Evolutionary conservation across 768 basidiomycete genomes (phyloP).

Genomic region (Coprinellus aureogranulatus): DNA sequence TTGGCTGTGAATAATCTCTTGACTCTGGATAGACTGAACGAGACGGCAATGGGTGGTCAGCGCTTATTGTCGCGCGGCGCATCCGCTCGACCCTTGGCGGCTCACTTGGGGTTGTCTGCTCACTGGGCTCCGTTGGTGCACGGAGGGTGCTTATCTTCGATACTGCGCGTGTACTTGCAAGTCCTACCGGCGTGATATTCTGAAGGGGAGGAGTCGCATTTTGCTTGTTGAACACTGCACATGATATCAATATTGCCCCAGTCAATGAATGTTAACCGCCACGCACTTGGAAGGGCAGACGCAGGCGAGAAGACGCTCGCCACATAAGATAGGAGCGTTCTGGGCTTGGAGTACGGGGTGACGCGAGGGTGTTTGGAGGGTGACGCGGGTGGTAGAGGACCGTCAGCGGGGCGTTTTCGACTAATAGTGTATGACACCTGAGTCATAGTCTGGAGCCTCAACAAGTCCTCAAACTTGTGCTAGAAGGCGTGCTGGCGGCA

Average conservation of each 20-base stretch:
- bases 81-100: too few species aligned
- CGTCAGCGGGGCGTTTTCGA: constrained; percentile 4
- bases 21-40: too few species aligned
- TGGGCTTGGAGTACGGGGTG: not conserved
- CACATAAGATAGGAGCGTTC: not conserved
- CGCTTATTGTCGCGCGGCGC: too few species aligned
- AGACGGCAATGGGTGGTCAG: too few species aligned
- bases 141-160: too few species aligned
- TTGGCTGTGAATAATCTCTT: too few species aligned
- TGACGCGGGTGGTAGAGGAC: not conserved
- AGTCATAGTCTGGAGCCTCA: not conserved
- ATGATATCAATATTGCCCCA: not conserved
- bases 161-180: too few species aligned
- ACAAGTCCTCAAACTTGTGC: not conserved
- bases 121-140: not conserved
- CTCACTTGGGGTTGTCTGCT: not conserved
- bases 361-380: not conserved
- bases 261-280: not conserved
- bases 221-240: not conserved
- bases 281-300: not conserved
- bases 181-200: too few species aligned
- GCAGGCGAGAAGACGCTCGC: not conserved
- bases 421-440: not conserved
- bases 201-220: not conserved
- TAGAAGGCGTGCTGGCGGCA: not conserved